Conservation (phyloP, 495 filamentous ascomycete species). For the Chaetomidium leptoderma region DNA sequence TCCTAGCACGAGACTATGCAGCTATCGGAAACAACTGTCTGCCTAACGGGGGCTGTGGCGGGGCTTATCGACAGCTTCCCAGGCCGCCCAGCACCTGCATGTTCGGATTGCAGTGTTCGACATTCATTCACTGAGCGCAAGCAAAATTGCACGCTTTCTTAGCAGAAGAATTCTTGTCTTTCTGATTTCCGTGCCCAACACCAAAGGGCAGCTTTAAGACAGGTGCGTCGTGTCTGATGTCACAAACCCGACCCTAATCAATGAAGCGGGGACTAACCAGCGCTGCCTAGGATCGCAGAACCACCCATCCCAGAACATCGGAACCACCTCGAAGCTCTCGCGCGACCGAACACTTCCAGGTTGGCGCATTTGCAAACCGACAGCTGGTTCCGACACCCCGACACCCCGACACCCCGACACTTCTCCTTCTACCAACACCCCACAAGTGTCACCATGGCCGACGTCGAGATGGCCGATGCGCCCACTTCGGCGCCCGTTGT, state of each 20-base stretch:
- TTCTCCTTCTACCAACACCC: neutral
- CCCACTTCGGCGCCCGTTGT: constrained; percentile 47
- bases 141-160: neutral
- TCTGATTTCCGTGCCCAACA: neutral
- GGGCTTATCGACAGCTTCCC: neutral
- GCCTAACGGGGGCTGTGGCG: neutral
- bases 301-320: neutral
- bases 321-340: neutral
- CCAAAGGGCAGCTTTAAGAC: neutral
- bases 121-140: neutral
- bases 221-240: neutral
- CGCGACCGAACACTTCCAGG: neutral
- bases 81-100: neutral
- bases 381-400: neutral
- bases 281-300: constrained; percentile 3
- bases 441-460: constrained; percentile 63
- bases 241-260: neutral
- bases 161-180: neutral
- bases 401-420: too few species aligned
- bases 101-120: neutral
- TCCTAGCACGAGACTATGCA: too few species aligned
- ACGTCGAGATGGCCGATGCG: constrained; percentile 95
- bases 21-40: neutral
- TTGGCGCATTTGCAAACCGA: neutral
- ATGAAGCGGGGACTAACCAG: constrained; percentile 13